phyloP scores from a whole-genome alignment of 2,329 filamentous ascomycete genomes.

The Fusarium clavum region DNA sequence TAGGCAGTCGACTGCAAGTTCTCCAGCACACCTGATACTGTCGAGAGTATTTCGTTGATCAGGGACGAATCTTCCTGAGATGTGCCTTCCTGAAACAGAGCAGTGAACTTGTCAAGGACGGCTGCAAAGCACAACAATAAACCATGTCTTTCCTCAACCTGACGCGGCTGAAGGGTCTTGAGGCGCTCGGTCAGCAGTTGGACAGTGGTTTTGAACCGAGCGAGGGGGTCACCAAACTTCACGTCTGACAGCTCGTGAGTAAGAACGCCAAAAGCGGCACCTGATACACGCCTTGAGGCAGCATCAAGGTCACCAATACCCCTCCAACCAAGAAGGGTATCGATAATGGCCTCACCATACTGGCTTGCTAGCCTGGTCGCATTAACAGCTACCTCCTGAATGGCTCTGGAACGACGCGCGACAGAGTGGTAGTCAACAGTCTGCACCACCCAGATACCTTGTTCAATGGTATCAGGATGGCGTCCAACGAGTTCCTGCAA shows the following conservation, averaged over 20 bases:
- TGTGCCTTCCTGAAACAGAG: slow-evolving; percentile 37
- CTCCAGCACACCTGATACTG: slow-evolving; percentile 53
- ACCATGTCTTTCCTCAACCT: slow-evolving; percentile 78
- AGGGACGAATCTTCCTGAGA: slow-evolving; percentile 40
- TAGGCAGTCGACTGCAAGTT: slow-evolving; percentile 58
- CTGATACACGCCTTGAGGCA: slow-evolving; percentile 77
- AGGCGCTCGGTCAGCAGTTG: slow-evolving; percentile 59
- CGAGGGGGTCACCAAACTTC: slow-evolving; percentile 29
- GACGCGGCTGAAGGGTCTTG: slow-evolving; percentile 59
- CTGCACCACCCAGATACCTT: slow-evolving; percentile 89
- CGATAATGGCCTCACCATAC: slow-evolving; percentile 76
- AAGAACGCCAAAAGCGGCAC: slow-evolving; percentile 73
- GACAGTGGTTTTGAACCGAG: slow-evolving; percentile 52
- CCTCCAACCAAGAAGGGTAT: slow-evolving; percentile 83
- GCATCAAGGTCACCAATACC: slow-evolving; percentile 86
- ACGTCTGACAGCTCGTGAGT: slow-evolving; percentile 55
- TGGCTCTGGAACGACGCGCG: slow-evolving; percentile 84
- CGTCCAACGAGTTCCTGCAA: slow-evolving; percentile 93
- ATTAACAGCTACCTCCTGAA: slow-evolving; percentile 78
- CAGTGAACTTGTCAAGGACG: slow-evolving; percentile 62
- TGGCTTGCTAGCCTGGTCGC: slow-evolving; percentile 76
- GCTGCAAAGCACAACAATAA: slow-evolving; percentile 71
- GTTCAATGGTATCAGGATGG: slow-evolving; percentile 84
- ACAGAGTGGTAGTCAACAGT: slow-evolving; percentile 93
- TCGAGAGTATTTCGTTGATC: slow-evolving; percentile 46